phyloP scores from a whole-genome alignment of 2,329 filamentous ascomycete genomes.

The Fusarium sp. region DNA sequence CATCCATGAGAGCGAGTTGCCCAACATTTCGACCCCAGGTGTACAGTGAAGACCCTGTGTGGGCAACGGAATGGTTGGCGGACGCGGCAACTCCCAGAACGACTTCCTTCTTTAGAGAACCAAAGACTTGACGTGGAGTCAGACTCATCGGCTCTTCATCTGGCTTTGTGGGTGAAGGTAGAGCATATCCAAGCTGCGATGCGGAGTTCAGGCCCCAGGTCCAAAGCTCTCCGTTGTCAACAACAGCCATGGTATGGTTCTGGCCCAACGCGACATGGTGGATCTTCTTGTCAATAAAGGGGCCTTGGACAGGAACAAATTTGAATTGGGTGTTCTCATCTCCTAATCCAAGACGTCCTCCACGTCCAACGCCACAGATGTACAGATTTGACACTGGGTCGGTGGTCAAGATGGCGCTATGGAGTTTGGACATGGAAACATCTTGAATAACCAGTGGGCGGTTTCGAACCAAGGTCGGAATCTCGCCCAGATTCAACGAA shows the following conservation, averaged over 20 bases:
- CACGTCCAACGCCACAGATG: constrained; percentile 89
- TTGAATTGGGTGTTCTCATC: constrained; percentile 90
- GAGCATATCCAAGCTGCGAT: constrained; percentile 84
- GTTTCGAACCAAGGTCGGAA: constrained; percentile 78
- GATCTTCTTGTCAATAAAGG: constrained; percentile 78
- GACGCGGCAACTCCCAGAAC: constrained; percentile 88
- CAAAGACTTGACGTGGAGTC: constrained; percentile 88
- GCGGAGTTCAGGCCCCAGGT: constrained; percentile 92
- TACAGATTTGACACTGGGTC: constrained; percentile 92
- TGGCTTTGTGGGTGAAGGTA: constrained; percentile 71
- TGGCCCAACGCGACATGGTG: constrained; percentile 84
- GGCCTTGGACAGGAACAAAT: constrained; percentile 82
- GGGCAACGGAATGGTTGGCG: constrained; percentile 87
- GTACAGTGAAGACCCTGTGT: constrained; percentile 82
- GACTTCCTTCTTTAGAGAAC: constrained; percentile 84
- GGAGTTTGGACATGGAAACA: constrained; percentile 87
- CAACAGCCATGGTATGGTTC: constrained; percentile 88
- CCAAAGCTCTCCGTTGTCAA: constrained; percentile 87
- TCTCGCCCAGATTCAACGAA: constrained; percentile 54
- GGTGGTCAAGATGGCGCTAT: constrained; percentile 86
- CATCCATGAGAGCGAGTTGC: constrained; percentile 92
- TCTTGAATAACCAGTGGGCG: constrained; percentile 80
- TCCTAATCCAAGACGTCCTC: constrained; percentile 87
- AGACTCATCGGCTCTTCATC: constrained; percentile 87
- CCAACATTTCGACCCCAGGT: constrained; percentile 97